phyloP scores from a whole-genome alignment of 176 grass and related monocot genomes.

The Musa troglodytarum region DNA sequence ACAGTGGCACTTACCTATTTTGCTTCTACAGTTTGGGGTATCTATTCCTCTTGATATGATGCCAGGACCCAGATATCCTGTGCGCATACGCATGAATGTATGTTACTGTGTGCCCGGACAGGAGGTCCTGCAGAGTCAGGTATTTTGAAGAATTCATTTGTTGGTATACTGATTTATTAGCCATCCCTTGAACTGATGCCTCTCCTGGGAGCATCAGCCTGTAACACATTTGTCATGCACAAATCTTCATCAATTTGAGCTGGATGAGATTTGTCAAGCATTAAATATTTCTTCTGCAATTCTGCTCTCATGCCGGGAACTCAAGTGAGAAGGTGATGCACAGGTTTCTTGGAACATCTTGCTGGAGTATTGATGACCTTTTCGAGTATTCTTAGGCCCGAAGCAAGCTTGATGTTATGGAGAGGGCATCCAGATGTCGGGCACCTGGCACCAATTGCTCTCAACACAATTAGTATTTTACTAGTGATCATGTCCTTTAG shows the following conservation, averaged over 20 bases:
- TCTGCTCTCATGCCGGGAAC: background rate
- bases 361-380: slow-evolving; percentile 85
- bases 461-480: slow-evolving; percentile 66
- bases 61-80: slow-evolving; percentile 40
- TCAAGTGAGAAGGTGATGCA: slow-evolving; percentile 23
- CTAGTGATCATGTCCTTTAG: no score
- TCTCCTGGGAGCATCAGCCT: slow-evolving; percentile 22
- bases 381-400: slow-evolving; percentile 76
- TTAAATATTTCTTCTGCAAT: background rate
- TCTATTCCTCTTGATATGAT: slow-evolving; percentile 87
- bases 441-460: slow-evolving; percentile 90
- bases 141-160: background rate
- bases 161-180: background rate
- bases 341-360: slow-evolving; percentile 90
- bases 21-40: slow-evolving; percentile 50
- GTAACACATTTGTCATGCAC: slow-evolving; percentile 75
- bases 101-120: no score
- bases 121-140: background rate
- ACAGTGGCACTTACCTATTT: slow-evolving; percentile 9
- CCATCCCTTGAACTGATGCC: slow-evolving; percentile 18
- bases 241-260: slow-evolving; percentile 89
- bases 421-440: slow-evolving; percentile 73
- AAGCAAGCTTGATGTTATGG: slow-evolving; percentile 75
- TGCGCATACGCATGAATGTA: no score
- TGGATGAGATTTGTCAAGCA: slow-evolving; percentile 72